Evolutionary conservation across 148 eudicot genomes (phyloP).

Genomic region (Rhododendron mucronatum): DNA sequence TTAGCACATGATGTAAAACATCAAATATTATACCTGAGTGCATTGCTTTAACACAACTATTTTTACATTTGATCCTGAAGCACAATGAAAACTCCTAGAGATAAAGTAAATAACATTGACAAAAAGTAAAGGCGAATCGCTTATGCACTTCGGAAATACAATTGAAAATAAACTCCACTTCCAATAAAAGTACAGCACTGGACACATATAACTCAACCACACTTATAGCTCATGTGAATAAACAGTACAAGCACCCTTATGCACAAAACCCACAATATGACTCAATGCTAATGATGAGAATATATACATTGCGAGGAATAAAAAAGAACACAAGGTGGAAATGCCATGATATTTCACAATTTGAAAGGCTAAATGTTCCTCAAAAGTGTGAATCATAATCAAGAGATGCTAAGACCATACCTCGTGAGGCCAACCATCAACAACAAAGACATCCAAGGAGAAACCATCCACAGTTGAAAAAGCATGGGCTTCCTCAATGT

Average conservation of each 20-base stretch:
- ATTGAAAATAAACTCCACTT: not conserved
- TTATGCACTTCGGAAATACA: not conserved
- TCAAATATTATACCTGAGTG: not conserved
- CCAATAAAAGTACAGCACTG: not conserved
- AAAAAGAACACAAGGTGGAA: not conserved
- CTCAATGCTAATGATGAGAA: not conserved
- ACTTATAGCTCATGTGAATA: not conserved
- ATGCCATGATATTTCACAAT: not conserved
- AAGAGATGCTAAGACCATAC: constrained; percentile 28
- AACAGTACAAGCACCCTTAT: not conserved
- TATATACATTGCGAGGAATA: not conserved
- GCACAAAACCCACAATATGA: not conserved
- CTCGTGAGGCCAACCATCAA: constrained; percentile 62
- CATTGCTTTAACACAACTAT: not conserved
- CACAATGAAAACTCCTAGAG: constrained; percentile 8
- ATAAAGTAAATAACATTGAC: not conserved
- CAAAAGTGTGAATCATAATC: not conserved
- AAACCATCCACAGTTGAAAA: constrained; percentile 62
- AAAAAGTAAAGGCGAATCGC: not conserved
- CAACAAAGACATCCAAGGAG: constrained; percentile 65
- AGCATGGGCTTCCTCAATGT: constrained; percentile 71
- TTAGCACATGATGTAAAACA: not conserved
- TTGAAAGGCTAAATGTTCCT: not conserved
- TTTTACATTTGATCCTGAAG: constrained; percentile 6
- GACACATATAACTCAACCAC: not conserved